Conservation (phyloP, 768 basidiomycete genomes). For the Collybiopsis confluens region DNA sequence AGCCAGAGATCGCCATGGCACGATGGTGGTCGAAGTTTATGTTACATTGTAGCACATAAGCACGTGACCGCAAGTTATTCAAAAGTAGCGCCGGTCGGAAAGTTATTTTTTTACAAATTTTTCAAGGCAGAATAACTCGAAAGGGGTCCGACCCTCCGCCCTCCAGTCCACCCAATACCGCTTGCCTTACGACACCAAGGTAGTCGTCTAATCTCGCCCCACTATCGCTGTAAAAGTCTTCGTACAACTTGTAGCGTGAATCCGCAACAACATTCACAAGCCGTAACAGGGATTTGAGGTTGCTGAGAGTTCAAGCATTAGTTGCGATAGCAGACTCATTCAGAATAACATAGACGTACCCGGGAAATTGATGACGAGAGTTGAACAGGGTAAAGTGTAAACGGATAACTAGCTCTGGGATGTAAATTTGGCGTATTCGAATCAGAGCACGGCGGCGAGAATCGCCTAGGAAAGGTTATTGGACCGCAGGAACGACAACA, state of each 20-base stretch:
- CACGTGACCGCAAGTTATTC: too few relatives aligned
- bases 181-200: conserved; percentile 66
- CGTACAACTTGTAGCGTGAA: conserved; percentile 79
- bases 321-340: background rate
- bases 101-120: too few relatives aligned
- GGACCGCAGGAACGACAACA: conserved; percentile 8
- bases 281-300: conserved; percentile 69
- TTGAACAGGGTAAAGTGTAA: conserved; percentile 69
- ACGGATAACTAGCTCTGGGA: conserved; percentile 86
- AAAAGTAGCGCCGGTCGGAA: too few relatives aligned
- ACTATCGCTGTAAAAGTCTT: conserved; percentile 70
- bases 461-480: conserved; percentile 33
- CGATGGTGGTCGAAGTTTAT: too few relatives aligned
- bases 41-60: too few relatives aligned
- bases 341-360: conserved; percentile 40
- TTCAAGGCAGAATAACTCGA: conserved; percentile 28
- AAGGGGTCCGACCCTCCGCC: conserved; percentile 77
- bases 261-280: conserved; percentile 86
- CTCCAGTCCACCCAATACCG: conserved; percentile 68
- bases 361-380: conserved; percentile 60
- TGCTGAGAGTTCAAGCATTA: conserved; percentile 36
- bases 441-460: conserved; percentile 62
- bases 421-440: conserved; percentile 82
- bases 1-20: too few relatives aligned
- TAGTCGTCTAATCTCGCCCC: conserved; percentile 69